phyloP scores from a whole-genome alignment of 1,139 yeast species.

The Hansenula lynferdii region DNA sequence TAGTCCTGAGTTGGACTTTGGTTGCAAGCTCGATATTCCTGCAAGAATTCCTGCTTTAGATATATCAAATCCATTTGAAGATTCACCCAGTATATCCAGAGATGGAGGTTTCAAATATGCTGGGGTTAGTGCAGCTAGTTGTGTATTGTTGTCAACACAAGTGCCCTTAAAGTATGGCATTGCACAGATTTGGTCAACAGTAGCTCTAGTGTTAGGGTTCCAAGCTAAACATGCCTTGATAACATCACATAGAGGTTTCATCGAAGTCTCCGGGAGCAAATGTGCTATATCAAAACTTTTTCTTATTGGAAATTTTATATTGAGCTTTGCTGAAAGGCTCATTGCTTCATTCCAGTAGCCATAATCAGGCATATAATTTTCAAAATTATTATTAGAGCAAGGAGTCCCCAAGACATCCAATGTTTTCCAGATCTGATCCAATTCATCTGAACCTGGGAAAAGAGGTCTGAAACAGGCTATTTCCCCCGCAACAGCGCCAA shows the following conservation, averaged over 20 bases:
- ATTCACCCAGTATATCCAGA: neutral
- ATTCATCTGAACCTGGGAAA: slow-evolving; percentile 77
- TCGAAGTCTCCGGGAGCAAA: slow-evolving; percentile 34
- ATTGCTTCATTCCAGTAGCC: slow-evolving; percentile 66
- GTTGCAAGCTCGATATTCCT: slow-evolving; percentile 1
- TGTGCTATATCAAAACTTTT: slow-evolving; percentile 33
- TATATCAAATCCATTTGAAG: neutral
- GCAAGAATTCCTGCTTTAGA: slow-evolving; percentile 1
- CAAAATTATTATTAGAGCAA: slow-evolving; percentile 22
- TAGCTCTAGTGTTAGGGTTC: slow-evolving; percentile 57
- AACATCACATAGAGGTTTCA: slow-evolving; percentile 40
- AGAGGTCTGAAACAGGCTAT: slow-evolving; percentile 70
- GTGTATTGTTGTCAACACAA: slow-evolving; percentile 21
- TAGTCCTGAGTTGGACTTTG: too few species aligned
- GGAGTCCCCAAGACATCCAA: slow-evolving; percentile 73
- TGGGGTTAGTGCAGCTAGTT: neutral
- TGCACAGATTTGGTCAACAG: slow-evolving; percentile 38
- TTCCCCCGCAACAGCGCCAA: slow-evolving; percentile 83
- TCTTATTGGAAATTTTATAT: slow-evolving; percentile 38
- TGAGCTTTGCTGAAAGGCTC: slow-evolving; percentile 40
- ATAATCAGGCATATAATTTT: slow-evolving; percentile 43
- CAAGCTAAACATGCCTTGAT: slow-evolving; percentile 56
- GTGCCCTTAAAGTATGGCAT: slow-evolving; percentile 52
- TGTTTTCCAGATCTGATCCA: slow-evolving; percentile 72
- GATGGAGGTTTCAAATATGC: slow-evolving; percentile 1